Evolutionary conservation across 2,329 filamentous ascomycete genomes (phyloP), one percentile per base, ranked within the genome.

Genomic region (Aschersonia sp.): DNA sequence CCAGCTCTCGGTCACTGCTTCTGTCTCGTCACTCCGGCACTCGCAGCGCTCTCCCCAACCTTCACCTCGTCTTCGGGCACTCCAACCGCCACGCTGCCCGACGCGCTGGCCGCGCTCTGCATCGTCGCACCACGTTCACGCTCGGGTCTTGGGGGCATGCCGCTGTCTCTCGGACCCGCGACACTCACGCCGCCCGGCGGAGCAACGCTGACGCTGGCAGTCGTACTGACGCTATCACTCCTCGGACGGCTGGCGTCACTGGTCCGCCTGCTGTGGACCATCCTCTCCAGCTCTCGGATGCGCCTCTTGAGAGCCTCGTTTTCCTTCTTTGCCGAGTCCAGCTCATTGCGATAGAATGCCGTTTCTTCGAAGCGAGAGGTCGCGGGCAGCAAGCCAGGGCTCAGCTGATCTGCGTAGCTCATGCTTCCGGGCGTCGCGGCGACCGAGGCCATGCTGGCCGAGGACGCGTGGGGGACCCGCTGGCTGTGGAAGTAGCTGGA

Each of bases 341-440:
- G 65, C 57, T 83, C 79, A 39, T 71, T 67, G 5, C 78, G 68
- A 55, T 77, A 78, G 50, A 71, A 73, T 0, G 72, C 73, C 1
- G 76, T 76, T 60, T 83, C 79, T 53, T 83, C 79, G 57, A 79
- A 81, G 10, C 79, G 71, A 9, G 69, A 61, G 0, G 78, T 81
- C 2, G 71, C 76, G 2, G 73, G 71, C 53, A 82, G 63, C 30
- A 79, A 60, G 4, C 71, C 69, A 0, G 76, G 75, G 9, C 75
- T 78, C 30, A 73, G 60, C 55, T 75, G 63, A 37, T 68, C 65
- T 45, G 60, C 56, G 8, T 53, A 47, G 22, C 51, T 52, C 10
- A 51, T 58, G 61, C 63, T 63, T 29, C 63, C 69, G 6, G 63
- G 68, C 3, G 67, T 72, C 6, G 63, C 64, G 14, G 63, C 64